A percentile compares a stretch with the other conserved stretches of the same genome.
phyloP scores from a whole-genome alignment of 2,329 filamentous ascomycete genomes.

The Pseudogymnoascus sp. region DNA sequence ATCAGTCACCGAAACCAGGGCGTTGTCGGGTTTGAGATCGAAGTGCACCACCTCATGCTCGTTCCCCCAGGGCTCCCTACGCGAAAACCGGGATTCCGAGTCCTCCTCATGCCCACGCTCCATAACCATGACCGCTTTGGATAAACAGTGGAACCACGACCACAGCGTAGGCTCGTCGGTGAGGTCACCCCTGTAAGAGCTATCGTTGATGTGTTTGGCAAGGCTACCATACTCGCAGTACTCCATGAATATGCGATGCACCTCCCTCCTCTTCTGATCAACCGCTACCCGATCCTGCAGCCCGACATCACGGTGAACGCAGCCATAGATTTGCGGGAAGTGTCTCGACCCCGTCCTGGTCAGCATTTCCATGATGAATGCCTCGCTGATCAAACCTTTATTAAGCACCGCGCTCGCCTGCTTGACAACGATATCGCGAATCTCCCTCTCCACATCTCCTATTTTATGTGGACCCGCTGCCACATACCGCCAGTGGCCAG shows the following conservation, averaged over 20 bases:
- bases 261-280: slow-evolving; percentile 8
- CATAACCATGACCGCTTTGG: neutral
- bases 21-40: neutral
- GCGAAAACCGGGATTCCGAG: neutral
- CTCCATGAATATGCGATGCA: slow-evolving; percentile 19
- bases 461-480: neutral
- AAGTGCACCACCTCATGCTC: neutral
- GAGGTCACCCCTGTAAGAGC: neutral
- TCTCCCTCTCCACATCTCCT: neutral
- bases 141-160: neutral
- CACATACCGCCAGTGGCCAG: neutral
- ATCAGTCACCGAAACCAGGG: neutral
- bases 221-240: slow-evolving; percentile 17
- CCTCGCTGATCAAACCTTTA: neutral
- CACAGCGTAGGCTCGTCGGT: neutral
- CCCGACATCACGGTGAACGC: neutral
- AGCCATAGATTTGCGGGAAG: slow-evolving; percentile 10
- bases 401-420: neutral
- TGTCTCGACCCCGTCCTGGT: slow-evolving; percentile 1
- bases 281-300: neutral
- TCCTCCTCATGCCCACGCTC: neutral
- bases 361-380: neutral
- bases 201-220: neutral
- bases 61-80: neutral
- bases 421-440: slow-evolving; percentile 5